Evolutionary conservation across 1,139 yeast genomes (phyloP).

Genomic region (Pneumocystis murina): DNA sequence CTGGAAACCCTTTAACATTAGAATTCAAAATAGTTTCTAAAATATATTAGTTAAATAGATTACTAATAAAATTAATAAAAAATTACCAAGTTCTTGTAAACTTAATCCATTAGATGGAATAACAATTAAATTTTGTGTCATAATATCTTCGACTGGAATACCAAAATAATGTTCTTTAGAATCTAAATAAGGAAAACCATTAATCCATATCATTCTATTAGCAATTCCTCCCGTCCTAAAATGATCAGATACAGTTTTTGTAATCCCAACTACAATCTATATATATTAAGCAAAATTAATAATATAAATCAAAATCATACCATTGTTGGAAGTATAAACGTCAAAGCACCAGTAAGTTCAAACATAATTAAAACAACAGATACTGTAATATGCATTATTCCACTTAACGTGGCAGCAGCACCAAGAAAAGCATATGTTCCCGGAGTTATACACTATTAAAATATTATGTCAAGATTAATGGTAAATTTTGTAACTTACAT

Average conservation of each 20-base stretch:
- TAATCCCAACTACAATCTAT: constrained; percentile 69
- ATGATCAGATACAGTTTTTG: constrained; percentile 58
- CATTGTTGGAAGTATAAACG: constrained; percentile 90
- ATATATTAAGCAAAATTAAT: background rate
- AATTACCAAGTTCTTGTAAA: constrained; percentile 17
- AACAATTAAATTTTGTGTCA: constrained; percentile 42
- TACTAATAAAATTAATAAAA: background rate
- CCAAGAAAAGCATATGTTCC: constrained; percentile 97
- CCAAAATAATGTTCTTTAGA: constrained; percentile 46
- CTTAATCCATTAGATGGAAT: constrained; percentile 33
- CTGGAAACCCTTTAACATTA: constrained; percentile 41
- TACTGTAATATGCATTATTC: constrained; percentile 80
- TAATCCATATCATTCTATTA: constrained; percentile 80
- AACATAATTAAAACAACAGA: constrained; percentile 92
- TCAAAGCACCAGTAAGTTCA: constrained; percentile 88
- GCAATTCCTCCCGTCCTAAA: constrained; percentile 85
- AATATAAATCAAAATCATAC: background rate
- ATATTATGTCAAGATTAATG: background rate
- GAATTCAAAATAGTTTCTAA: constrained; percentile 26
- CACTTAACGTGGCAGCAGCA: constrained; percentile 89
- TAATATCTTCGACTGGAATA: constrained; percentile 46
- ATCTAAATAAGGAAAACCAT: constrained; percentile 78
- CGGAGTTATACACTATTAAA: constrained; percentile 51
- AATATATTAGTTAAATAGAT: background rate
- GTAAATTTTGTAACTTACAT: constrained; percentile 4